Evolutionary conservation across 1,139 yeast species (phyloP), one percentile per base, ranked within the genome.

Genomic region (Debaryomyces coudertii): DNA sequence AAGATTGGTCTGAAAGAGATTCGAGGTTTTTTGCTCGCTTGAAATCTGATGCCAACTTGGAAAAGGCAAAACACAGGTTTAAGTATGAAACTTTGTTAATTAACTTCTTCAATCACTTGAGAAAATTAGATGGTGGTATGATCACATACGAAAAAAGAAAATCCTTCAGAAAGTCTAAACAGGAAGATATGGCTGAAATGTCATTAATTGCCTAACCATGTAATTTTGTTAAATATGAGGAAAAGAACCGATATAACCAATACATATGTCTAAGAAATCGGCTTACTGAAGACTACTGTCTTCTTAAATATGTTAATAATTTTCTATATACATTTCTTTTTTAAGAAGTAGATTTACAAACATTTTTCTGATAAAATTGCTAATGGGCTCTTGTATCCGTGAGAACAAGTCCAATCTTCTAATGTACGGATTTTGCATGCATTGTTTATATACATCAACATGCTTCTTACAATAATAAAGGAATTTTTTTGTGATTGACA

Each of bases 1-100:
- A 58, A 3, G 76, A 70, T 20, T 76, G 79, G 77, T 57, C 62
- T 9, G 66, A 62, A 28, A 58, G 79, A 54, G 76, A 72, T 50
- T 50, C 57, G 8, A 52, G 50, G 31, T 68, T 65, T 47, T 53
- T 68, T 27, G 58, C 60, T 31, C 55, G 56, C 30, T 56, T 72
- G 48, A 51, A 53, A 8, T 52, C 52, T 11, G 63, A 60, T 11
- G 24, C 39, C 41, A 53, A 52, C 11, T 53, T 56, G 31, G 54
- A 50, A 11, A 61, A 62, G 48, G 57, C 63, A n/a, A 56, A 56
- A 31, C 63, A 60, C 35, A 62, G 80, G 51, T 52, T 66, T 22
- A 63, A 65, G 34, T 75, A 76, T 53, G 77, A 74, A 48, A 65
- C 71, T 1, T 56, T 73, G 30, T 52, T 75, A 39, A 57, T 73